Evolutionary conservation across 805 yeast genomes (phyloP), one percentile per base, ranked within the genome.

Genomic region (Lipomyces chichibuensis): DNA sequence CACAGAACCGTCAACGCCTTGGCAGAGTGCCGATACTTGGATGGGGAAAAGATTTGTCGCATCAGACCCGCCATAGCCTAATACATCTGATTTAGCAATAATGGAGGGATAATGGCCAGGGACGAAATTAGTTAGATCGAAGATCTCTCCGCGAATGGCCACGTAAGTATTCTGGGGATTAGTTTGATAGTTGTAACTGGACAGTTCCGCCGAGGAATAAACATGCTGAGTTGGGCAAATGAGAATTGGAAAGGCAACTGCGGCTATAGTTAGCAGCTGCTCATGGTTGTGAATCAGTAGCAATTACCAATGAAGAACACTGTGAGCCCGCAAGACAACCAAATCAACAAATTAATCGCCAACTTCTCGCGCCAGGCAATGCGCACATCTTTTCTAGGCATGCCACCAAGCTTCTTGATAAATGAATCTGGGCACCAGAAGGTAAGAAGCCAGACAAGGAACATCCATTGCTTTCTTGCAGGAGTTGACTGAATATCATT

Each of bases 321-420:
- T 11, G 63, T 51, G 27, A 67, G 13, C 4, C 46, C 75, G 63
- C 83, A 80, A 53, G 78, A 65, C 11, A 78, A 71, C 82, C 82
- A 80, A 46, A 80, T 80, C 65, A 80, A 74, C 69, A 80, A 17
- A 60, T 80, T 80, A 71, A 80, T 80, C 8, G 83, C 80, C 27
- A 80, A 67, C 71, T 80, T 80, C 62, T 80, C 83, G 25, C 82
- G 72, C 83, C 83, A 80, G 0, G 83, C 83, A 9, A 77, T 66
- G 20, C 81, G 78, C 7, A 80, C 74, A 64, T 79, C 79, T 53
- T 75, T 74, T 53, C 80, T 70, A 2, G 74, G 72, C 71, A 79
- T 76, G 14, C 73, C 58, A 1, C 80, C 79, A 27, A 77, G n/a
- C 14, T 57, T 54, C 64, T 66, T 66, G 65, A 80, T 75, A 54